These are phyloP conservation scores for Diaporthe australafricana DNA, from an alignment of 2,329 filamentous ascomycete genomes.

Conservation along the genomic window DNA sequence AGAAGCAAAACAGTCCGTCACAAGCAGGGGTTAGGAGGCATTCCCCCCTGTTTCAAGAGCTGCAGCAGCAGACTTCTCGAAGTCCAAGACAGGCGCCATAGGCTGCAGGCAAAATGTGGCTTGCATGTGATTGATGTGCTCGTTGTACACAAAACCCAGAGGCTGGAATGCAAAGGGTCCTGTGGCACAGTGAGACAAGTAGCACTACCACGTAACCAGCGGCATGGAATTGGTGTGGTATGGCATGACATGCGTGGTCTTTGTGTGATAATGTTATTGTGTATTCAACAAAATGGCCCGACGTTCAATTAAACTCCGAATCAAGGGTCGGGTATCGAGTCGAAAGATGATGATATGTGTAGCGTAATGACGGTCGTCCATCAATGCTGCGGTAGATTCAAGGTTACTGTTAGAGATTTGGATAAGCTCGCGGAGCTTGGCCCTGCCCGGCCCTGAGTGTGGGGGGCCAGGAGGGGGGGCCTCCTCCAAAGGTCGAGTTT, in stretches of 20 bases:
- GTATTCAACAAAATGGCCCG: neutral
- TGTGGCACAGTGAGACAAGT: neutral
- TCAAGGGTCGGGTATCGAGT: neutral
- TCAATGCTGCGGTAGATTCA: slow-evolving; percentile 21
- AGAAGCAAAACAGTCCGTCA: neutral
- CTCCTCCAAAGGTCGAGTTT: neutral
- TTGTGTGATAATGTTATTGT: no score
- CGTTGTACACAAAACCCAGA: neutral
- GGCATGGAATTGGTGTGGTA: neutral
- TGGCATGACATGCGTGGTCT: no score
- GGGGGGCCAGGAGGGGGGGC: neutral
- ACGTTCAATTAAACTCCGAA: slow-evolving; percentile 23
- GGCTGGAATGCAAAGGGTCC: neutral
- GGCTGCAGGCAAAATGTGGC: neutral
- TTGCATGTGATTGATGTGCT: neutral
- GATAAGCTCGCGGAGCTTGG: slow-evolving; percentile 30
- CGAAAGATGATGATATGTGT: neutral
- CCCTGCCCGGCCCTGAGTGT: neutral
- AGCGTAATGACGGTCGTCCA: neutral
- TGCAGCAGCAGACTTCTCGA: slow-evolving; percentile 19
- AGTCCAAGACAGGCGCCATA: neutral
- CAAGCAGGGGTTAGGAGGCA: neutral
- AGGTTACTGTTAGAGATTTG: slow-evolving; percentile 31
- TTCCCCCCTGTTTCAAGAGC: slow-evolving; percentile 23
- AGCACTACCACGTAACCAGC: neutral